Conservation (phyloP, 2,329 filamentous ascomycete species). For the Calonectria pseudoreteaudii region DNA sequence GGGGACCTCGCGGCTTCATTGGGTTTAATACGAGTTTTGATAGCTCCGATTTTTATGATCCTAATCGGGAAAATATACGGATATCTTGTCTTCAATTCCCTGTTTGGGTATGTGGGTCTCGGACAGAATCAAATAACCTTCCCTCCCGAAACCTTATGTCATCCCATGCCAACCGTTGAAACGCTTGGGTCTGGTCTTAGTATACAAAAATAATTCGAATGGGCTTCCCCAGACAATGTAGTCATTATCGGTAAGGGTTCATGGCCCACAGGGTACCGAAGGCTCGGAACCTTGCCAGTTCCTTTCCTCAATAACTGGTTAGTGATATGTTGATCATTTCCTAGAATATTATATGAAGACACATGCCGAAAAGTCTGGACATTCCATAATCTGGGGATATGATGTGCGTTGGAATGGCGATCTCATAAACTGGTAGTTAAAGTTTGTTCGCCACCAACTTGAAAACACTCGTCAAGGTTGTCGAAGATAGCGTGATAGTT, state of each 20-base stretch:
- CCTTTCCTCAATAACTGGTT: neutral
- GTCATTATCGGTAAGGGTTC: neutral
- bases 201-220: neutral
- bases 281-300: neutral
- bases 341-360: neutral
- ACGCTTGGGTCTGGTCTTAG: neutral
- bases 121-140: neutral
- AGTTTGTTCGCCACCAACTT: too few species aligned
- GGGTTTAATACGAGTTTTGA: neutral
- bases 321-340: neutral
- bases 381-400: neutral
- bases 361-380: neutral
- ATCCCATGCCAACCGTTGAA: neutral
- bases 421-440: neutral
- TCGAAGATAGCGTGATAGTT: neutral
- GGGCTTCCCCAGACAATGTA: neutral
- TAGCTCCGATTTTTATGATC: neutral
- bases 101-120: neutral
- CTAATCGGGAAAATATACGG: neutral
- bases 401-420: too few species aligned
- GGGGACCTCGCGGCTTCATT: neutral
- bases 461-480: neutral
- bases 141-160: neutral
- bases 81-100: neutral
- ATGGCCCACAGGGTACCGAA: neutral